Base-by-base conservation (phyloP, 306 rosid species). In the Castanea mollissima region DNA sequence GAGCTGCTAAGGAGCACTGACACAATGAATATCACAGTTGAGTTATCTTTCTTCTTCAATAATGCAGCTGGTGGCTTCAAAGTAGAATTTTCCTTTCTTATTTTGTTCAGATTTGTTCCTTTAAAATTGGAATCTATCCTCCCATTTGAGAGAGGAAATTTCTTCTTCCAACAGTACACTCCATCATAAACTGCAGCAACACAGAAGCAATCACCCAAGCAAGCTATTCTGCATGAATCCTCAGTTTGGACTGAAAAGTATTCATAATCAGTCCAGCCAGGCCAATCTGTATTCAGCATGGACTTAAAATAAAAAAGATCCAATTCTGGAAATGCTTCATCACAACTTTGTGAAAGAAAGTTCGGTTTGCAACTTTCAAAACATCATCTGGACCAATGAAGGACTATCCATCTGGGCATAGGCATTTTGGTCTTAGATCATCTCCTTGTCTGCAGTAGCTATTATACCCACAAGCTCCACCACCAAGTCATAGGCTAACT, bases 311-410 rank as follows among this genome's bases (percentile, higher is more conserved):
- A 12, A 7, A 85, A 82, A 64, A 3, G 7, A 13, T 75, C 77
- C 2, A 29, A 8, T 23, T 82, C 82, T 3, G 74, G 71, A 0
- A 12, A 84, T 27, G 57, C 69, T 51, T 14, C 57, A 20, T 85
- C 86, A 55, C 86, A 82, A 13, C 84, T 85, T 52, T 82, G 86
- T 13, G 89, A 18, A 13, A 82, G 14, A 44, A 82, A 85, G 41
- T 2, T 56, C 12, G 55, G 80, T 57, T 54, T 85, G 74, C 89
- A 85, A 34, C 86, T 34, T 55, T 31, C 32, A 44, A 18, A 16
- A 3, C 49, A 76, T 86, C 89, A 34, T 55, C 16, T n/a, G 80
- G 73, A 82, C 79, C 86, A 52, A 82, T 12, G 4, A 80, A 60
- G 20, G 3, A 67, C 71, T 83, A 83, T 4, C 79, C 78, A 14